A percentile compares a stretch with the other conserved stretches of the same genome.
These are phyloP conservation scores for Strigomonas culicis DNA, from an alignment of 208 protist species.

Conservation along the genomic window DNA sequence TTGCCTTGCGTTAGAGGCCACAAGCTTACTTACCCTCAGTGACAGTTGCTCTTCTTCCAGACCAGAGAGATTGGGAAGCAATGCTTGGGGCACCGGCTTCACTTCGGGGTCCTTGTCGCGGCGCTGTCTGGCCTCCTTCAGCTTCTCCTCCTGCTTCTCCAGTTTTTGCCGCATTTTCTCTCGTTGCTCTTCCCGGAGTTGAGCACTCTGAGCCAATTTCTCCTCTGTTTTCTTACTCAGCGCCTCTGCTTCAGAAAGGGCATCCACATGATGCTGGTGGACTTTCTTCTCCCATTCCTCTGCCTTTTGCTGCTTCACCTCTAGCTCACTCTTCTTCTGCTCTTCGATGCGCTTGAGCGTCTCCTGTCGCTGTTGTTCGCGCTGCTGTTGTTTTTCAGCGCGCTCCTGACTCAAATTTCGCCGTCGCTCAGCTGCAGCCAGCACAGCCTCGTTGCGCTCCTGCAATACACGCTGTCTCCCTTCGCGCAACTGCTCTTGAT, in stretches of 20 bases:
- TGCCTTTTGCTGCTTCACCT: constrained; percentile 50
- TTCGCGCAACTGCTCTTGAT: constrained; percentile 70
- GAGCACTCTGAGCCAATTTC: constrained; percentile 63
- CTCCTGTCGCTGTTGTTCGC: constrained; percentile 56
- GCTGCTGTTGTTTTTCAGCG: constrained; percentile 58
- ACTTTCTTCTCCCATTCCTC: constrained; percentile 72
- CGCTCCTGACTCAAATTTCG: constrained; percentile 68
- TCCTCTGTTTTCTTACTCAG: constrained; percentile 45
- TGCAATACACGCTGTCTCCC: constrained; percentile 50
- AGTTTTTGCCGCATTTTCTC: constrained; percentile 64
- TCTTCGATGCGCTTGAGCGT: constrained; percentile 52
- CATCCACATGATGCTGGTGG: constrained; percentile 44
- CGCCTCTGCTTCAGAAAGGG: constrained; percentile 31
- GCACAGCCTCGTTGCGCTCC: constrained; percentile 71
- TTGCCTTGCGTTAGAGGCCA: constrained; percentile 39
- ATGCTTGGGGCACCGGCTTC: not conserved
- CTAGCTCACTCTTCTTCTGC: constrained; percentile 61
- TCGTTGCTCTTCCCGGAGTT: constrained; percentile 60
- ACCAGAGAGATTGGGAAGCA: constrained; percentile 11
- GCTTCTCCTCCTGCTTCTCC: constrained; percentile 60
- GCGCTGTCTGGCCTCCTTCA: constrained; percentile 14
- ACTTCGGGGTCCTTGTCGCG: not conserved
- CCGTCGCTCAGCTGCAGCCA: constrained; percentile 67
- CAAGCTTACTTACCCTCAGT: constrained; percentile 41
- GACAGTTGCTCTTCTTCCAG: constrained; percentile 64